Percentiles rank a stretch among this genome's conserved stretches.
phyloP scores from a whole-genome alignment of 106 monocot species.

The Acorus calamus region DNA sequence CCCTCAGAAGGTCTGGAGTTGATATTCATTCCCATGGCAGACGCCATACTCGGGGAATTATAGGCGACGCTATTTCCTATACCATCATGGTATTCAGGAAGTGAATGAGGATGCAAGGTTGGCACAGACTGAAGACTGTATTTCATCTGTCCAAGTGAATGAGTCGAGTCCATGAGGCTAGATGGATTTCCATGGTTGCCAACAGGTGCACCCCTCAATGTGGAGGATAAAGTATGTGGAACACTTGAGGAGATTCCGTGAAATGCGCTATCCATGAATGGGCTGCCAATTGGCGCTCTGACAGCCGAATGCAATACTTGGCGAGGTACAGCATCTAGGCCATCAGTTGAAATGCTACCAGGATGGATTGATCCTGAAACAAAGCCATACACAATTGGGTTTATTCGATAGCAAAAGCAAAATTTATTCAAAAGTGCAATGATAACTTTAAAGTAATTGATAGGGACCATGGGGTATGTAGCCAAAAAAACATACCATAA shows the following conservation, averaged over 20 bases:
- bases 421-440: too few relatives aligned
- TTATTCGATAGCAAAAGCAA: too few relatives aligned
- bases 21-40: slow-evolving; percentile 33
- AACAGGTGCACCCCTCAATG: slow-evolving; percentile 20
- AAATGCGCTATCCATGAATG: slow-evolving; percentile 26
- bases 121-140: slow-evolving; percentile 39
- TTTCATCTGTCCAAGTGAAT: slow-evolving; percentile 47
- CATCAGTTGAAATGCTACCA: slow-evolving; percentile 22
- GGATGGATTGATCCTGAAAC: slow-evolving; percentile 24
- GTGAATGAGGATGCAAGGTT: slow-evolving; percentile 56
- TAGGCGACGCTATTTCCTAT: slow-evolving; percentile 27
- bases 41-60: slow-evolving; percentile 28
- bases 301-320: slow-evolving; percentile 28
- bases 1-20: slow-evolving; percentile 34
- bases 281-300: slow-evolving; percentile 23
- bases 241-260: slow-evolving; percentile 28
- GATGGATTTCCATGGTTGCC: slow-evolving; percentile 29
- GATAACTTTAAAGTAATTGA: too few relatives aligned
- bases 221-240: slow-evolving; percentile 37
- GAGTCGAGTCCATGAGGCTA: slow-evolving; percentile 25
- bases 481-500: slow-evolving; percentile 21
- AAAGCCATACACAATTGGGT: not conserved
- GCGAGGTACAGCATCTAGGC: slow-evolving; percentile 33
- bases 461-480: not conserved
- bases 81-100: slow-evolving; percentile 59